Evolutionary conservation across 2,329 filamentous ascomycete species (phyloP).

Genomic region (Paraconiothyrium sp.): DNA sequence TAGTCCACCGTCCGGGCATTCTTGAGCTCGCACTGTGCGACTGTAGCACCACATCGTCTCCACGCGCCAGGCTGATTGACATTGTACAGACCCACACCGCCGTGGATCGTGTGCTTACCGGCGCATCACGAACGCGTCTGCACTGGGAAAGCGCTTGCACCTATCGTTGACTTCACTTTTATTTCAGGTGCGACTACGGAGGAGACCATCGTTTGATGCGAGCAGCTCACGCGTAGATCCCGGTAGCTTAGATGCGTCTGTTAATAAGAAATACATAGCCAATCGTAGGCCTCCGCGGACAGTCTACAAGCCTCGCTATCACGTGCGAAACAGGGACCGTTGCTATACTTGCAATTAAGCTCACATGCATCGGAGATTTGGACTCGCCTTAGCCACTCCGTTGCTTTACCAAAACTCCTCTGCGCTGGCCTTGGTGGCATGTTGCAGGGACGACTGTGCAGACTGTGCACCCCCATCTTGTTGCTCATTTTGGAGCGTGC

Average conservation of each 20-base stretch:
- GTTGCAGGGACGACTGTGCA: conserved; percentile 22
- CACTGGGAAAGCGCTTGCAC: conserved; percentile 14
- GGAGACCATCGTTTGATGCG: conserved; percentile 27
- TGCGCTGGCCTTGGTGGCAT: conserved; percentile 29
- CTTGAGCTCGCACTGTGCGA: conserved; percentile 8
- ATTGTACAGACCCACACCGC: not conserved
- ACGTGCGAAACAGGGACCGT: not conserved
- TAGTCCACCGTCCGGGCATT: not conserved
- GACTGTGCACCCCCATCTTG: conserved; percentile 25
- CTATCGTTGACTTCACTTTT: conserved; percentile 21
- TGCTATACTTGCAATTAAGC: conserved; percentile 12
- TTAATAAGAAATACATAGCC: conserved; percentile 21
- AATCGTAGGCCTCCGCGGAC: conserved; percentile 19
- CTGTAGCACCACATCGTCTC: conserved; percentile 9
- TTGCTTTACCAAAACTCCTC: conserved; percentile 50
- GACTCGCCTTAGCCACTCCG: conserved; percentile 4
- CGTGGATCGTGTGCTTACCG: conserved; percentile 26
- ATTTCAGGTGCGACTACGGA: conserved; percentile 22
- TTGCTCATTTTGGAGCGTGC: conserved; percentile 46
- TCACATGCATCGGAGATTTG: conserved; percentile 21
- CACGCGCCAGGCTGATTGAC: conserved; percentile 5
- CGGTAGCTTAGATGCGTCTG: conserved; percentile 31
- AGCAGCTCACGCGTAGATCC: conserved; percentile 25
- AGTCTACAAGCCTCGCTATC: conserved; percentile 2
- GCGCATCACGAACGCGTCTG: conserved; percentile 17